Evolutionary conservation across 768 basidiomycete genomes (phyloP), one percentile per base, ranked within the genome.

Genomic region (Amanita brunnescens): DNA sequence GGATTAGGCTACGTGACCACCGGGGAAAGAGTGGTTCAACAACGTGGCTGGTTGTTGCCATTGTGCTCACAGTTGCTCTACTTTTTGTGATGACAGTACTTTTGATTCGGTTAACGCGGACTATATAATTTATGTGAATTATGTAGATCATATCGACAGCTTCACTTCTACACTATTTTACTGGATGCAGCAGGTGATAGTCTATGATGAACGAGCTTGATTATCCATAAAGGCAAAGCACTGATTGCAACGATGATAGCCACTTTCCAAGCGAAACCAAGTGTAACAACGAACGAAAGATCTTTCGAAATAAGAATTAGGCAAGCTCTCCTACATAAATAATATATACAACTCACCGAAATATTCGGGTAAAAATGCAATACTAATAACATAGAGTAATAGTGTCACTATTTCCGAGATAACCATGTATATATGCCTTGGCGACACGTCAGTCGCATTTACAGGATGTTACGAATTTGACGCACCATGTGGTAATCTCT

Each of bases 401-500:
- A 95, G 75, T 0, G 96, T 98, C 30, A 85, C 86, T 32, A 98
- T 71, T 64, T 96, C 92, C 1, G 91, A 86, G 35, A 95, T 72
- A 47, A 94, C 78, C 95, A 98, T 98, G 67, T 96, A 96, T 3
- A 82, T 61, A 68, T 99, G 96, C 92, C 91, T 93, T 52, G 34
- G 41, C 32, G 39, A 33, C 26, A 55, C 23, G 20, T 46, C 23
- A 47, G 49, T 6, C 13, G 7, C 2, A 30, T 14, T 34, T 30
- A 10, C 24, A 0, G 16, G 10, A 43, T 57, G 35, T 34, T n/a
- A 14, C 7, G 23, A 33, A 7, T 47, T 41, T 40, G 23, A 59
- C 72, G 50, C 59, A 91, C 95, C 95, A 99, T 55, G 91, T 97
- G 2, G 94, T 98, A 53, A 98, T 93, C 68, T 98, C 94, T 58